Percentiles rank a stretch among this genome's conserved stretches.
These are phyloP conservation scores for Exserohilum turcica DNA, from an alignment of 2,329 filamentous ascomycete genomes.

Conservation along the genomic window DNA sequence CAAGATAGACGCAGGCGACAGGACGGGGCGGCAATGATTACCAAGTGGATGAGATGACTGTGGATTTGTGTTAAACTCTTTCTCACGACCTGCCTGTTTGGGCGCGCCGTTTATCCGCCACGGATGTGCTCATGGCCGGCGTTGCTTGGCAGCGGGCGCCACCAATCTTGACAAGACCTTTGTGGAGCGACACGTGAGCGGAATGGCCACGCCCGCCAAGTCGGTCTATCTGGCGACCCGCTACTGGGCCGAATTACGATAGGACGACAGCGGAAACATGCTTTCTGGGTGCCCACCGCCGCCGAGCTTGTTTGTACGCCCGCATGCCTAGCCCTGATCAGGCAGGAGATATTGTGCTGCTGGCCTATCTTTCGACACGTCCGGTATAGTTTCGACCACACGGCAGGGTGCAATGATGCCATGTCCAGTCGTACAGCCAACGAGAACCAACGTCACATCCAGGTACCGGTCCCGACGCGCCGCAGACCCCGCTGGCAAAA, in stretches of 20 bases:
- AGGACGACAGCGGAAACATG: slow-evolving; percentile 24
- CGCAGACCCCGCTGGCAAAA: slow-evolving; percentile 17
- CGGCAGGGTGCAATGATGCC: slow-evolving; percentile 21
- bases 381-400: slow-evolving; percentile 14
- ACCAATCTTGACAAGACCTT: slow-evolving; percentile 17
- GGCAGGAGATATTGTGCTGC: slow-evolving; percentile 28
- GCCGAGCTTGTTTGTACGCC: slow-evolving; percentile 31
- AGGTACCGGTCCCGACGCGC: slow-evolving; percentile 23
- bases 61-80: slow-evolving; percentile 6
- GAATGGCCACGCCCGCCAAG: slow-evolving; percentile 25
- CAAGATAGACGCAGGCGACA: slow-evolving; percentile 1
- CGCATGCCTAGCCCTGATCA: slow-evolving; percentile 20
- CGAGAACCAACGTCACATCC: slow-evolving; percentile 7
- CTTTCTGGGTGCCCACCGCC: slow-evolving; percentile 28
- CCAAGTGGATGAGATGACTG: slow-evolving; percentile 2
- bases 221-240: slow-evolving; percentile 13
- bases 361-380: slow-evolving; percentile 13
- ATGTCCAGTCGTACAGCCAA: slow-evolving; percentile 19
- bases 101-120: slow-evolving; percentile 20
- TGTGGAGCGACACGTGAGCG: slow-evolving; percentile 3
- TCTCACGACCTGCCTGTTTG: slow-evolving; percentile 20
- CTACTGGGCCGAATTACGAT: slow-evolving; percentile 25
- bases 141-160: slow-evolving; percentile 12
- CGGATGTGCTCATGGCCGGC: not conserved
- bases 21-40: not conserved